Percentiles rank a stretch among this genome's conserved stretches.
Evolutionary conservation across 768 basidiomycete genomes (phyloP).

Genomic region (Boletus sp.): DNA sequence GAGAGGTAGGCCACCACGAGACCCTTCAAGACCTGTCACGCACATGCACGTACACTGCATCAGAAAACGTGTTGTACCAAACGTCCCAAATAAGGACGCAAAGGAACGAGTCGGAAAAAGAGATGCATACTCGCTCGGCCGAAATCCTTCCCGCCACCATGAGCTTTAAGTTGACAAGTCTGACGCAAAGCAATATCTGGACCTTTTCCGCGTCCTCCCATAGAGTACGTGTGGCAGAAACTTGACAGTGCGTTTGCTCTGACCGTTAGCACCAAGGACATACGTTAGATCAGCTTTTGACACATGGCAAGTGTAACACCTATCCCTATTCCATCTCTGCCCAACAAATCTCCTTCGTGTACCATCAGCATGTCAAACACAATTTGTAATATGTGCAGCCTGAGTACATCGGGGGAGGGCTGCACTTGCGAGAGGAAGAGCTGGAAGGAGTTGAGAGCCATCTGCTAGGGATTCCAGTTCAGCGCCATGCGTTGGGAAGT

Average conservation of each 20-base stretch:
- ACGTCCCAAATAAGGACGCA: not conserved
- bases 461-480: slow-evolving; percentile 17
- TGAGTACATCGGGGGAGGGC: slow-evolving; percentile 59
- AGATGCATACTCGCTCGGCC: slow-evolving; percentile 58
- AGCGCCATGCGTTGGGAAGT: not conserved
- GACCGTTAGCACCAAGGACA: not conserved
- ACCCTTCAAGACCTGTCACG: slow-evolving; percentile 43
- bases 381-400: slow-evolving; percentile 69
- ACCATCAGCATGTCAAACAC: slow-evolving; percentile 88
- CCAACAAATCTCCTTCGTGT: slow-evolving; percentile 66
- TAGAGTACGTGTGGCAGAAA: slow-evolving; percentile 57
- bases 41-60: not conserved
- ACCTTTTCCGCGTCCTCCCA: slow-evolving; percentile 59
- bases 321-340: slow-evolving; percentile 38
- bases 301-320: slow-evolving; percentile 2
- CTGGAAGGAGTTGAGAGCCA: slow-evolving; percentile 57
- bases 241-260: slow-evolving; percentile 63
- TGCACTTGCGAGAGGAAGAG: slow-evolving; percentile 80
- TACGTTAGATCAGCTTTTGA: not conserved
- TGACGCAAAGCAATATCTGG: slow-evolving; percentile 71
- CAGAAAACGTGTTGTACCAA: not conserved
- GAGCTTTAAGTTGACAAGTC: slow-evolving; percentile 87
- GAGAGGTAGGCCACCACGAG: slow-evolving; percentile 69
- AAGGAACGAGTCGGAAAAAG: not conserved
- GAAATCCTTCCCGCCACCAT: slow-evolving; percentile 73